Conservation (phyloP, 2,329 filamentous ascomycete species). For the Arthrobotrys entomopaga region DNA sequence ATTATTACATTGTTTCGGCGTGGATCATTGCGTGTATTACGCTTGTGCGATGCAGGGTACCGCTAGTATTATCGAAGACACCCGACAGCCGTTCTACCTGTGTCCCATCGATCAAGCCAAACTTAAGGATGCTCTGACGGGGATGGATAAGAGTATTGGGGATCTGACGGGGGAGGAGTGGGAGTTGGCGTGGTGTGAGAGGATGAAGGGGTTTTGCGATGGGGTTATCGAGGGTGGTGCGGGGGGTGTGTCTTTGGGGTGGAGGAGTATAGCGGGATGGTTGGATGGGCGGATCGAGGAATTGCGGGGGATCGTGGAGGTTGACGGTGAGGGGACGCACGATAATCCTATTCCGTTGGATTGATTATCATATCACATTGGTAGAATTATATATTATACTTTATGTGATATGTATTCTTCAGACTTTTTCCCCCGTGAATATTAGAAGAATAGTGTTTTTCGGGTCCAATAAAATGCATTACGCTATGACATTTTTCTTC, state of each 20-base stretch:
- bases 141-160: slow-evolving; percentile 9
- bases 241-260: slow-evolving; percentile 10
- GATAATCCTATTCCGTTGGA: slow-evolving; percentile 18
- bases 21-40: slow-evolving; percentile 74
- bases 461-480: too few species aligned
- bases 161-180: slow-evolving; percentile 18
- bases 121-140: slow-evolving; percentile 61
- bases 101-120: slow-evolving; percentile 72
- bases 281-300: slow-evolving; percentile 43
- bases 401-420: too few species aligned
- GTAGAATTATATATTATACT: too few species aligned
- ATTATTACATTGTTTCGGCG: slow-evolving; percentile 73
- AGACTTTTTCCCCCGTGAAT: too few species aligned
- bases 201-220: slow-evolving; percentile 26
- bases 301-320: neutral
- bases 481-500: neutral
- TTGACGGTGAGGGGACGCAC: neutral
- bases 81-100: slow-evolving; percentile 71
- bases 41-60: slow-evolving; percentile 74
- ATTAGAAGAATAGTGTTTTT: too few species aligned
- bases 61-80: slow-evolving; percentile 69
- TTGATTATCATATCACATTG: neutral
- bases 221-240: slow-evolving; percentile 12
- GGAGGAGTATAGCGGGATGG: slow-evolving; percentile 35
- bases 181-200: slow-evolving; percentile 32